These are phyloP conservation scores for Cladophialophora bantiana DNA, from an alignment of 2,329 filamentous ascomycete species.

Conservation along the genomic window DNA sequence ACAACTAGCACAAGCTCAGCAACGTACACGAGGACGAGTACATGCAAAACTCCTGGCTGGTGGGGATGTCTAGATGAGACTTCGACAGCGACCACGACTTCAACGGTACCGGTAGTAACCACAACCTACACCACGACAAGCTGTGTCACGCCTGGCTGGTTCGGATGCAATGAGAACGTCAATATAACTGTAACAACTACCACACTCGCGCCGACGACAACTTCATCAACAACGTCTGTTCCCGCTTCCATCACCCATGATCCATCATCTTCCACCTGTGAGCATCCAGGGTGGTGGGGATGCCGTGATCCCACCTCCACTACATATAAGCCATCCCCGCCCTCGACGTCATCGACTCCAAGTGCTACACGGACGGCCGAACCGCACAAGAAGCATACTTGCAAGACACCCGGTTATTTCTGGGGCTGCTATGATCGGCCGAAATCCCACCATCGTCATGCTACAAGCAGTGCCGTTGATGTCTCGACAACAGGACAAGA, in stretches of 20 bases:
- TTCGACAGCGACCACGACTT: constrained; percentile 50
- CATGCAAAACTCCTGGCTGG: constrained; percentile 92
- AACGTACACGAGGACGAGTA: constrained; percentile 76
- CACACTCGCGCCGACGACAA: constrained; percentile 35
- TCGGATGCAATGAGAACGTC: constrained; percentile 50
- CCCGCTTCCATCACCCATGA: constrained; percentile 38
- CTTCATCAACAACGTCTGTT: constrained; percentile 41
- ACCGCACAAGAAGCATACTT: constrained; percentile 42
- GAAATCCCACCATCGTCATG: constrained; percentile 11
- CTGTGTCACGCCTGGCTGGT: constrained; percentile 54
- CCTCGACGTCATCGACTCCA: constrained; percentile 32
- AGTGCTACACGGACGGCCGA: constrained; percentile 28
- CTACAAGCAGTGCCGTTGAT: constrained; percentile 19
- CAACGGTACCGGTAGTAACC: constrained; percentile 42
- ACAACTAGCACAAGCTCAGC: constrained; percentile 66
- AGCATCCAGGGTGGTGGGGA: constrained; percentile 49
- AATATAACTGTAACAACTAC: constrained; percentile 45
- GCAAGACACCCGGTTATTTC: constrained; percentile 62
- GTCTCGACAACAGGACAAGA: constrained; percentile 43
- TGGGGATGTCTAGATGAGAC: constrained; percentile 70
- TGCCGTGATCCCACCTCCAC: constrained; percentile 48
- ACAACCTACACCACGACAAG: constrained; percentile 49
- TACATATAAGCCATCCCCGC: constrained; percentile 31
- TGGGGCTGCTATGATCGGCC: constrained; percentile 61
- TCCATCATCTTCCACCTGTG: constrained; percentile 44